Percentiles rank a stretch among this genome's conserved stretches.
These are phyloP conservation scores for Lachnellula subtilissima DNA, from an alignment of 2,329 filamentous ascomycete genomes.

Conservation along the genomic window DNA sequence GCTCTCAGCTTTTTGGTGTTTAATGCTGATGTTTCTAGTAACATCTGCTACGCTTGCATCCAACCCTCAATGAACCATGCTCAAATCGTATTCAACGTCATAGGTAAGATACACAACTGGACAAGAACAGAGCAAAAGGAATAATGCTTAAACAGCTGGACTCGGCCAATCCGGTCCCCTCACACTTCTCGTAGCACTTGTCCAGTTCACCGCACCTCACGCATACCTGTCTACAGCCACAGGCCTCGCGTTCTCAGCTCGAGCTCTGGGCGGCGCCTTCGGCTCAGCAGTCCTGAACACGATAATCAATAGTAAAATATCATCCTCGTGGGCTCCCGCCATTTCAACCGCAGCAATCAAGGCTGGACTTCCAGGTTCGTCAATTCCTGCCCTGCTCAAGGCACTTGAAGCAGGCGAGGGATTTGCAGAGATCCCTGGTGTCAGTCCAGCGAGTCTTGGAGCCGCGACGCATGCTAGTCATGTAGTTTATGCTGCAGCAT, in stretches of 20 bases:
- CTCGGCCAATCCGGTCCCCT: conserved; percentile 47
- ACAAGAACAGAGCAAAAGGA: background rate
- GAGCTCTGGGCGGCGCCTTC: conserved; percentile 49
- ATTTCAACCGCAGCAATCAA: conserved; percentile 38
- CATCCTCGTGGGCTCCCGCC: conserved; percentile 35
- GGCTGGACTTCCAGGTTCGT: conserved; percentile 39
- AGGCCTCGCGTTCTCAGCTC: conserved; percentile 47
- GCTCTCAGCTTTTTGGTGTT: background rate
- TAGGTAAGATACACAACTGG: conserved; percentile 23
- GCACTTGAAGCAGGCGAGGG: conserved; percentile 36
- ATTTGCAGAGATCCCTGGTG: conserved; percentile 32
- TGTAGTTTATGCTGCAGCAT: conserved; percentile 43
- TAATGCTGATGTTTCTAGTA: conserved; percentile 24
- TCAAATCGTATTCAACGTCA: conserved; percentile 45
- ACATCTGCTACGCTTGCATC: conserved; percentile 43
- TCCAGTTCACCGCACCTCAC: conserved; percentile 50
- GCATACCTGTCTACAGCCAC: conserved; percentile 49
- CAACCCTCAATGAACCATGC: conserved; percentile 39
- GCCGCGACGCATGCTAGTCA: conserved; percentile 38
- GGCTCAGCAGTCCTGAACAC: conserved; percentile 48
- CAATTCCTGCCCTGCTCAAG: conserved; percentile 35
- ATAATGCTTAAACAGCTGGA: conserved; percentile 29
- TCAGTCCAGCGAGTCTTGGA: conserved; percentile 35
- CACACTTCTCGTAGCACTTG: conserved; percentile 44
- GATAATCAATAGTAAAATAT: conserved; percentile 45